Evolutionary conservation across 2,329 filamentous ascomycete genomes (phyloP), one percentile per base, ranked within the genome.

Genomic region (Diaporthe amygdali): DNA sequence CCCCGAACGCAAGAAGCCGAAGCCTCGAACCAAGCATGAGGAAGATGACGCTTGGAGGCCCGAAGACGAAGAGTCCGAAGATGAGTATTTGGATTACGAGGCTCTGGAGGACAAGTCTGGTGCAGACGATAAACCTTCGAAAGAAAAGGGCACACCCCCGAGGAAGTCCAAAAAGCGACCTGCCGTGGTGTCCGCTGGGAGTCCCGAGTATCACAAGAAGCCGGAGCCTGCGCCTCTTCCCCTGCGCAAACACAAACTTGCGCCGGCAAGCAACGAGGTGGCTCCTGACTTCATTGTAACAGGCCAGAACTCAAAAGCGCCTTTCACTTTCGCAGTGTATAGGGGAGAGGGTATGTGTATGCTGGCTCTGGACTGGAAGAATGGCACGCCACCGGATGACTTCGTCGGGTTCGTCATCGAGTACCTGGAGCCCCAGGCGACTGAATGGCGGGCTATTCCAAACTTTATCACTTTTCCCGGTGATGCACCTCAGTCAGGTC

Each of bases 401-500:
- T 75, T 75, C 17, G 74, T 75, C 41, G 74, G 74, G 8, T 75
- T 75, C 64, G 71, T 68, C 27, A 75, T 75, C 51, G 74, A 75
- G 47, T 75, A 71, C 69, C 56, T 54, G 55, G 72, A 75, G 47
- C 74, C 74, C 1, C 56, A 71, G 37, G 66, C 63, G n/a, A 63
- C 41, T 25, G 70, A 75, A 47, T 75, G 74, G 68, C 69, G 71
- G n/a, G 56, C 66, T 14, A 69, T 75, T n/a, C 54, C 71, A 6
- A 75, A 75, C 63, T 74, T 72, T 39, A 66, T 75, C 51, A 63
- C 74, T 3, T 75, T 75, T 47, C 74, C 74, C 14, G 69, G 70
- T 27, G 66, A 71, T 44, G 63, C 44, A 3, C 64, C 71, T 5
- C 68, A 66, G n/a, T 52, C 70, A 25, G 74, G 73, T 2, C 69